A percentile compares a stretch with the other conserved stretches of the same genome.
phyloP scores from a whole-genome alignment of 306 rosid species.

The Quercus ilex region DNA sequence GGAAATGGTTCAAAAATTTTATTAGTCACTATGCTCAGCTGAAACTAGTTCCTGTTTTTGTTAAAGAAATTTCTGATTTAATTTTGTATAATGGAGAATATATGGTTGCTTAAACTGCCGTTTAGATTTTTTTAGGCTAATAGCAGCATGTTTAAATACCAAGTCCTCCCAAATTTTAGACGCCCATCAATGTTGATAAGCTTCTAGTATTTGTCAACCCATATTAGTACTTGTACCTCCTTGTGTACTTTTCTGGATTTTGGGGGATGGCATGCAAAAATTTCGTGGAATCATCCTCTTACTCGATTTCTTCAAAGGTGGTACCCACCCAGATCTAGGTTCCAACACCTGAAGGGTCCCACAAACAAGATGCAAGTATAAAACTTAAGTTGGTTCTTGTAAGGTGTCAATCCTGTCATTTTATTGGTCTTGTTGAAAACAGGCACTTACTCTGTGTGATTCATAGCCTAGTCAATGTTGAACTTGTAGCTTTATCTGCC shows the following conservation, averaged over 20 bases:
- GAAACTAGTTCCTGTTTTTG: background rate
- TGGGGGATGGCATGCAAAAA: background rate
- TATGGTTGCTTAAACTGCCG: background rate
- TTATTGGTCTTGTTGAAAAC: background rate
- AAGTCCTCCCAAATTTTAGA: background rate
- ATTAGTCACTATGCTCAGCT: background rate
- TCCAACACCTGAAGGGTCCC: background rate
- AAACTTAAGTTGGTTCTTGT: background rate
- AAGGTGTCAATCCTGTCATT: background rate
- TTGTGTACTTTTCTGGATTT: background rate
- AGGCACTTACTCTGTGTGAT: background rate
- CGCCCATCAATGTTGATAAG: background rate
- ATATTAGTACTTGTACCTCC: background rate
- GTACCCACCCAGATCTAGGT: background rate
- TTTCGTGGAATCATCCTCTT: background rate
- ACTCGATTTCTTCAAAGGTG: background rate
- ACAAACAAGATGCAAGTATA: background rate
- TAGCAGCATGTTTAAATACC: background rate
- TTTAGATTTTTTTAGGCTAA: background rate
- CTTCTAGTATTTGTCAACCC: background rate
- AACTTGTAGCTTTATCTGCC: background rate
- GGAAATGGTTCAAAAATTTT: background rate
- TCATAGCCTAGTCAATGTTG: background rate
- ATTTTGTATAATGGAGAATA: background rate
- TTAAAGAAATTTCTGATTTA: background rate